A percentile compares a stretch with the other conserved stretches of the same genome.
phyloP scores from a whole-genome alignment of 257 asterid species.

The Cordia subcordata region DNA sequence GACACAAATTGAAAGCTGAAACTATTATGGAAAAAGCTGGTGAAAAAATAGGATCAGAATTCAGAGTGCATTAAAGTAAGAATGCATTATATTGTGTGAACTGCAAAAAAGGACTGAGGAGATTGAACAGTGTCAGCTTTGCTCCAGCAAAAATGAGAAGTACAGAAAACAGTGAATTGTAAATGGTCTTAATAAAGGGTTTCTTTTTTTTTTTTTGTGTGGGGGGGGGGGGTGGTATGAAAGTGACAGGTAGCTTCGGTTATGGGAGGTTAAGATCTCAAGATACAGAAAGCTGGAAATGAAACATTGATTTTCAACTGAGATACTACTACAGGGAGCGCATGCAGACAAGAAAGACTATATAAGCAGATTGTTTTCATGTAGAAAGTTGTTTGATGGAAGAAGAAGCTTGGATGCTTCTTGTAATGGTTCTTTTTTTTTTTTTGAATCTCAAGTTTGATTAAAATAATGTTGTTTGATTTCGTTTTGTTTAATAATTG shows the following conservation, averaged over 20 bases:
- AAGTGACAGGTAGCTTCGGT: constrained; percentile 55
- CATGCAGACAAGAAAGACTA: neutral
- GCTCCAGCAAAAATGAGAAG: neutral
- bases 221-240: constrained; percentile 25
- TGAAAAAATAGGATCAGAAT: constrained; percentile 2
- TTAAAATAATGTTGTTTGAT: constrained; percentile 26
- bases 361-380: neutral
- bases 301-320: constrained; percentile 15
- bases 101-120: constrained; percentile 2
- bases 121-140: neutral
- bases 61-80: constrained; percentile 10
- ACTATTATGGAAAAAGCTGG: constrained; percentile 6
- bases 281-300: constrained; percentile 25
- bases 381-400: neutral
- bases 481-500: constrained; percentile 16
- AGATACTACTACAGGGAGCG: too few relatives aligned
- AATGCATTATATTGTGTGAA: neutral
- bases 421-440: constrained; percentile 32
- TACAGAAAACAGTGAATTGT: constrained; percentile 8
- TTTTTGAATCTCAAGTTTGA: constrained; percentile 71
- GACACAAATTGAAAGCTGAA: constrained; percentile 7
- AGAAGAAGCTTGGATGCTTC: constrained; percentile 71
- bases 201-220: too few relatives aligned
- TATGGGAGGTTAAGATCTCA: constrained; percentile 68
- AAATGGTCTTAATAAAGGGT: constrained; percentile 3